phyloP scores from a whole-genome alignment of 495 filamentous ascomycete genomes.

The Aspergillus affinis region DNA sequence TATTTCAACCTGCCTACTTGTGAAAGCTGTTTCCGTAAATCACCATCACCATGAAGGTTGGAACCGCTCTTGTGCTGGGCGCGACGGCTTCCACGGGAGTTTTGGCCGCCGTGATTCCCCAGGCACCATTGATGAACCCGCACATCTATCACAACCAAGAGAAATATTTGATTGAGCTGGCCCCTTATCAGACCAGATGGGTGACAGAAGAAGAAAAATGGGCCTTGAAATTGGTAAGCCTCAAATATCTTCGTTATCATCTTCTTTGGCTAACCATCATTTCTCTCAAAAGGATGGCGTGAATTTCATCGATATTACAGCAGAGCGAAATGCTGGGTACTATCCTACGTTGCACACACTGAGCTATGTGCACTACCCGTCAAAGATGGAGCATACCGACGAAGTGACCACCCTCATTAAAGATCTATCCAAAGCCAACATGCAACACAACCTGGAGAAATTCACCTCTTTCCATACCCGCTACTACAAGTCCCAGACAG shows the following conservation, averaged over 20 bases:
- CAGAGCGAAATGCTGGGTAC: constrained; percentile 44
- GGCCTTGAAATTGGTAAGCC: constrained; percentile 74
- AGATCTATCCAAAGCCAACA: constrained; percentile 70
- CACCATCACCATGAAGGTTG: constrained; percentile 32
- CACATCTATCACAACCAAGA: constrained; percentile 41
- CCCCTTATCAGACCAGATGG: constrained; percentile 79
- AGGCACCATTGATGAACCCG: constrained; percentile 34
- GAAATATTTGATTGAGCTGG: constrained; percentile 79
- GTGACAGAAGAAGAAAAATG: constrained; percentile 96
- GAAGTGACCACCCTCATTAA: constrained; percentile 65
- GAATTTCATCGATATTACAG: constrained; percentile 95
- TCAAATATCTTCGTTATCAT: not conserved
- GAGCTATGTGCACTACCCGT: constrained; percentile 58
- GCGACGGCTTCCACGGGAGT: constrained; percentile 31
- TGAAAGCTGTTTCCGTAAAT: not conserved
- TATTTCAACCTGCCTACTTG: not conserved
- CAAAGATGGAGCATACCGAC: constrained; percentile 61
- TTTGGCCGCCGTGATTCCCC: constrained; percentile 36
- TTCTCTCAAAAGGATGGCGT: constrained; percentile 61
- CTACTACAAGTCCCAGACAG: constrained; percentile 85
- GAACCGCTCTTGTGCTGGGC: constrained; percentile 30
- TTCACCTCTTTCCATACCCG: constrained; percentile 84
- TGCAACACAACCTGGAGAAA: constrained; percentile 72
- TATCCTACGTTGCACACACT: constrained; percentile 31
- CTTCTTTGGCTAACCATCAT: constrained; percentile 10